A percentile compares a stretch with the other conserved stretches of the same genome.
Conservation (phyloP, 1,139 yeast species). For the Kodamaea plutei region DNA sequence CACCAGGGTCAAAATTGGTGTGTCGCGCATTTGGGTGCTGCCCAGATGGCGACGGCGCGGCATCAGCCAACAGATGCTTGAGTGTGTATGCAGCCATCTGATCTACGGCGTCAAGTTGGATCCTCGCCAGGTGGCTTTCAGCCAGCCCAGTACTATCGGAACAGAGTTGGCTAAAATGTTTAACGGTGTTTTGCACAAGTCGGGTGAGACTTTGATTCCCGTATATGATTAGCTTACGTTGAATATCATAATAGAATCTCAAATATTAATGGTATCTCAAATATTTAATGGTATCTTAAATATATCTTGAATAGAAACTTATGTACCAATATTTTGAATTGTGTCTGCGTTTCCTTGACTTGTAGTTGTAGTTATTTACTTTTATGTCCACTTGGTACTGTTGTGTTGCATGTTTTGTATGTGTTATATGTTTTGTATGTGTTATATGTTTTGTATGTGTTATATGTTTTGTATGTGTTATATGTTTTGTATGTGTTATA, state of each 20-base stretch:
- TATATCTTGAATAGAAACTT: too few species aligned
- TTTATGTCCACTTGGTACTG: too few species aligned
- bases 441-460: too few species aligned
- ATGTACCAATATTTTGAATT: too few species aligned
- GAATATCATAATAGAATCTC: too few species aligned
- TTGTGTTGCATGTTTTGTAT: too few species aligned
- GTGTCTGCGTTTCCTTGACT: too few species aligned
- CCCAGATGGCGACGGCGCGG: conserved; percentile 50
- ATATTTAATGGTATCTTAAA: neutral
- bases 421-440: too few species aligned
- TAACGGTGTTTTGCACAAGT: conserved; percentile 48
- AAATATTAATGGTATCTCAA: neutral
- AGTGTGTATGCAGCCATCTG: conserved; percentile 35
- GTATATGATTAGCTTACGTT: conserved; percentile 47
- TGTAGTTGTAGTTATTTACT: too few species aligned
- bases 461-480: too few species aligned
- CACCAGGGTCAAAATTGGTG: conserved; percentile 40
- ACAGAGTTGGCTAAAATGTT: conserved; percentile 49
- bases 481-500: too few species aligned
- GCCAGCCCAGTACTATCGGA: conserved; percentile 69
- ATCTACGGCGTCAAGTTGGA: conserved; percentile 50
- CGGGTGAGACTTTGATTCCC: conserved; percentile 49
- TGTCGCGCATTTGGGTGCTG: conserved; percentile 66
- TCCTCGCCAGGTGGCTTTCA: conserved; percentile 52
- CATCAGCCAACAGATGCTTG: conserved; percentile 42